Percentiles rank a stretch among this genome's conserved stretches.
phyloP scores from a whole-genome alignment of 176 grass and related monocot species.

The Triticum turgidum region DNA sequence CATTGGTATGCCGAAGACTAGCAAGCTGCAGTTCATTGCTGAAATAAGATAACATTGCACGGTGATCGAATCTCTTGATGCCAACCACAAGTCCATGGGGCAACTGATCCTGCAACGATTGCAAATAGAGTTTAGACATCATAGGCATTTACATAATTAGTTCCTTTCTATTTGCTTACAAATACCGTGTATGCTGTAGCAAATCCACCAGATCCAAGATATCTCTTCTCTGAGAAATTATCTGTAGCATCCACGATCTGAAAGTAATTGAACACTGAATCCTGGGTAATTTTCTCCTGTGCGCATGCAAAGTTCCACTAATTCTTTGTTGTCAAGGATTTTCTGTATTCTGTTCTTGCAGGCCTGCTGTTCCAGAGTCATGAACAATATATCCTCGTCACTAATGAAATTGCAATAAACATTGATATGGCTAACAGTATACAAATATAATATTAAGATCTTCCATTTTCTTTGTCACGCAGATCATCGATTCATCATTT shows the following conservation, averaged over 20 bases:
- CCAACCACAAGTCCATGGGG: constrained; percentile 27
- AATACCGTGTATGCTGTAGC: constrained; percentile 23
- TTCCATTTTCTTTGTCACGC: too few species aligned
- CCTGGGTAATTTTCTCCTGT: constrained; percentile 16
- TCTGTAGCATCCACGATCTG: constrained; percentile 36
- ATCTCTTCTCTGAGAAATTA: constrained; percentile 25
- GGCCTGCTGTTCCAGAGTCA: constrained; percentile 19
- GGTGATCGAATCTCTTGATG: constrained; percentile 27
- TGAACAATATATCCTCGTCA: constrained; percentile 13
- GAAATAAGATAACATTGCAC: constrained; percentile 27
- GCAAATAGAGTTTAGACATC: neutral
- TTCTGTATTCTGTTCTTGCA: constrained; percentile 25
- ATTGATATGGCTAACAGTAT: neutral
- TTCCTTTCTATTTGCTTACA: neutral
- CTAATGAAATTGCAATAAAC: neutral
- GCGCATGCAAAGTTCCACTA: constrained; percentile 6
- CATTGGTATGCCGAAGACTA: constrained; percentile 36
- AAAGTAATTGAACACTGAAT: constrained; percentile 31
- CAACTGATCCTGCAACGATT: constrained; percentile 29
- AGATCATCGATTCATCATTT: too few species aligned
- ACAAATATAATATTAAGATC: too few species aligned
- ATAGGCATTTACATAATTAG: neutral
- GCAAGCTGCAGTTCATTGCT: constrained; percentile 29
- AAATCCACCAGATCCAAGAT: constrained; percentile 21
- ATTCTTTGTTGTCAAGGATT: neutral